Evolutionary conservation across 2,329 filamentous ascomycete genomes (phyloP).

Genomic region (Trichoderma sp.): DNA sequence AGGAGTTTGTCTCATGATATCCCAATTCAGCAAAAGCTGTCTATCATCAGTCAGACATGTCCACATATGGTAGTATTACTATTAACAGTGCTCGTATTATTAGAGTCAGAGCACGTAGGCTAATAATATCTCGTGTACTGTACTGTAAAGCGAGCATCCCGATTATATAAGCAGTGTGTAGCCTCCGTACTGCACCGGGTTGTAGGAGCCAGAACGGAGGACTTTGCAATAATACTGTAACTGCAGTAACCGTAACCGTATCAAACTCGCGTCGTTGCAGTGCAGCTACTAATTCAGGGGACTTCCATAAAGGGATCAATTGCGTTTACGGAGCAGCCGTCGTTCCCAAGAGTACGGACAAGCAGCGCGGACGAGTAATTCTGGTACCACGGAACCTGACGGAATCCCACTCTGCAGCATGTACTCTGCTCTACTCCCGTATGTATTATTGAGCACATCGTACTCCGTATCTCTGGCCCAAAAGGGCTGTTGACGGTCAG

Average conservation of each 20-base stretch:
- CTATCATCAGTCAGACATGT: not conserved
- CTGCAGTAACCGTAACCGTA: no score
- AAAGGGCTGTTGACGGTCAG: not conserved
- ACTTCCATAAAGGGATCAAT: not conserved
- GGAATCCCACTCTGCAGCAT: conserved; percentile 1
- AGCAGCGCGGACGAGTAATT: not conserved
- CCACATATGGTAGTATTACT: no score
- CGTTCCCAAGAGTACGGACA: not conserved
- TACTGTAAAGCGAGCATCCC: not conserved
- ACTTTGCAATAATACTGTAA: no score
- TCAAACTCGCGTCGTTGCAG: conserved; percentile 6
- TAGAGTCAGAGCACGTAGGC: no score
- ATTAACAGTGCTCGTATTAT: no score
- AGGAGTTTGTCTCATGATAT: not conserved
- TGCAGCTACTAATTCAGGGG: not conserved
- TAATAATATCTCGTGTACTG: no score
- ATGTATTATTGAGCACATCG: no score
- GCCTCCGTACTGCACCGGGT: not conserved
- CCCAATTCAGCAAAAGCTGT: not conserved
- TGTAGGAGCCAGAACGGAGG: conserved; percentile 1
- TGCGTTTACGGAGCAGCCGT: not conserved
- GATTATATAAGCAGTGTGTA: not conserved
- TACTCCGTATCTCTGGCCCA: not conserved
- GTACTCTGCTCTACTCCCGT: no score
- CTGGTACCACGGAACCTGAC: not conserved